These are phyloP conservation scores for Misopates orontium DNA, from an alignment of 257 asterid species.

Conservation along the genomic window DNA sequence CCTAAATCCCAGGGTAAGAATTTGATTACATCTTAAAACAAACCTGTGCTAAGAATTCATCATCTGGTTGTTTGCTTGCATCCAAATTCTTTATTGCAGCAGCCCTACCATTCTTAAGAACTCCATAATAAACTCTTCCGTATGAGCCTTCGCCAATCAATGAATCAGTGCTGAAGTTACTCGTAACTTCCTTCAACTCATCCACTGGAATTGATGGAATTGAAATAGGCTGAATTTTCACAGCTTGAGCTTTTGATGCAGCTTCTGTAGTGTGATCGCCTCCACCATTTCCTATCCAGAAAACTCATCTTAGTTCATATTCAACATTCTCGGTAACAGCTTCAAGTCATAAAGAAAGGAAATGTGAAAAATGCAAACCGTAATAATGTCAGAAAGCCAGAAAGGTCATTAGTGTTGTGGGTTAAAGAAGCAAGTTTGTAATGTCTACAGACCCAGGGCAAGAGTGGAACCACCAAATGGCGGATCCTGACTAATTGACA, in stretches of 20 bases:
- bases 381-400: conserved; percentile 7
- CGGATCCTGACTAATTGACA: conserved; percentile 12
- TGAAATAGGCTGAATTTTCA: conserved; percentile 67
- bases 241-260: conserved; percentile 52
- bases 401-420: background rate
- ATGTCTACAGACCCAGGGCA: background rate
- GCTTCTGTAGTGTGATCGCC: conserved; percentile 55
- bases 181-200: conserved; percentile 72
- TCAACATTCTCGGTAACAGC: conserved; percentile 6
- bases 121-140: conserved; percentile 83
- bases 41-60: conserved; percentile 86
- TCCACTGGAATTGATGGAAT: conserved; percentile 74
- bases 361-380: conserved; percentile 12
- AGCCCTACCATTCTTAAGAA: conserved; percentile 54
- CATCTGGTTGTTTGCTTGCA: conserved; percentile 81
- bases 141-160: conserved; percentile 91
- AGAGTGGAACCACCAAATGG: conserved; percentile 2
- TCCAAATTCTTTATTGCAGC: conserved; percentile 89
- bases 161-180: conserved; percentile 59
- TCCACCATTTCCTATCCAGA: conserved; percentile 51
- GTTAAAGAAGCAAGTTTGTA: conserved; percentile 18
- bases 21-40: conserved; percentile 19
- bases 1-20: conserved; percentile 13
- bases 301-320: conserved; percentile 8
- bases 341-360: background rate